A percentile compares a stretch with the other conserved stretches of the same genome.
These are phyloP conservation scores for Buxus sempervirens DNA, from an alignment of 164 flowering plant species.

Conservation along the genomic window DNA sequence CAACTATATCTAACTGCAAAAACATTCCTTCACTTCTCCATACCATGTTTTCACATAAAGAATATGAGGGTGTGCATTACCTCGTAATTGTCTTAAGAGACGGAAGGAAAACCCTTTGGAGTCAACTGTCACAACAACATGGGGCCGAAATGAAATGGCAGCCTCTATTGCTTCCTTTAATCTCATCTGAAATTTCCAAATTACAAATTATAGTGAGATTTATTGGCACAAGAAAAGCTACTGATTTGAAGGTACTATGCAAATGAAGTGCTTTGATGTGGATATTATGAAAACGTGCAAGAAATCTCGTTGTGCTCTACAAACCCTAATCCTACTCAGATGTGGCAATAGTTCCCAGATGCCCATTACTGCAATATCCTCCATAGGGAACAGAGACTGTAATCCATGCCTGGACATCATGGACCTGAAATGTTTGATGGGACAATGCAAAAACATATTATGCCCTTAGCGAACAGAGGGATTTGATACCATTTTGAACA, in stretches of 20 bases:
- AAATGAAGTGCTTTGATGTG: neutral
- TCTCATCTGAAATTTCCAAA: conserved; percentile 44
- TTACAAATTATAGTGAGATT: conserved; percentile 5
- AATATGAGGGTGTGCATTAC: conserved; percentile 30
- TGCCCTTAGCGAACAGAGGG: too few relatives aligned
- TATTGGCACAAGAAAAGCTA: neutral
- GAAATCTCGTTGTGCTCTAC: conserved; percentile 14
- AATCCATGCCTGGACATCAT: conserved; percentile 78
- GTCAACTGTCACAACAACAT: conserved; percentile 85
- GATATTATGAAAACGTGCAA: neutral
- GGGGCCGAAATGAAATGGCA: conserved; percentile 71
- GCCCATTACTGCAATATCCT: conserved; percentile 95
- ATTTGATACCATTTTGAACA: too few relatives aligned
- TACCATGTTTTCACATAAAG: conserved; percentile 8
- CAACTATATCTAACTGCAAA: conserved; percentile 68
- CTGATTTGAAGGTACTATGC: neutral
- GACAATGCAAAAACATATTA: too few relatives aligned
- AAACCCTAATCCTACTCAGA: conserved; percentile 63
- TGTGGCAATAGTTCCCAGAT: conserved; percentile 92
- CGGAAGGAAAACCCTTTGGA: conserved; percentile 94
- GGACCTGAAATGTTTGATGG: too few relatives aligned
- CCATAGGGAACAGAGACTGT: conserved; percentile 74
- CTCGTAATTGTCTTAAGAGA: conserved; percentile 58
- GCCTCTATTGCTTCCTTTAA: conserved; percentile 66
- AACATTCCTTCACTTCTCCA: conserved; percentile 32